These are phyloP conservation scores for Penicillium paradoxum DNA, from an alignment of 495 filamentous ascomycete genomes.

Conservation along the genomic window DNA sequence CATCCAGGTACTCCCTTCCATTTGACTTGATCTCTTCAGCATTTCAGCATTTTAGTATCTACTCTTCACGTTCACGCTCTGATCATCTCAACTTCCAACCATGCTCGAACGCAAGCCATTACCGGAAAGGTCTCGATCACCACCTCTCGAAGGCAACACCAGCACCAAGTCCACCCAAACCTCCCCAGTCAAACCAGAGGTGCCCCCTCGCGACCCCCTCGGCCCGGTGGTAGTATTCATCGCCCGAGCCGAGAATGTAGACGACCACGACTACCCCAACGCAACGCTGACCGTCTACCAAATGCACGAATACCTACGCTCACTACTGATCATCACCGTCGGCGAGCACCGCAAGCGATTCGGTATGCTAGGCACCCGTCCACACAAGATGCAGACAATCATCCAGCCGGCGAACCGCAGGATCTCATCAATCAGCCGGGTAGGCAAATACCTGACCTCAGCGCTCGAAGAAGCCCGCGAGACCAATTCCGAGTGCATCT, in stretches of 20 bases:
- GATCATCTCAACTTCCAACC: not conserved
- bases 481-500: not conserved
- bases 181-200: not conserved
- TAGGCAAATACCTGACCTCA: not conserved
- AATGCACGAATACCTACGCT: slow-evolving; percentile 5
- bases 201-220: too few relatives aligned
- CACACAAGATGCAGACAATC: slow-evolving; percentile 2
- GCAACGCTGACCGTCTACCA: not conserved
- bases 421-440: not conserved
- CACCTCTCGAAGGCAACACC: not conserved
- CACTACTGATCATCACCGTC: not conserved
- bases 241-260: not conserved
- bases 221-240: slow-evolving; percentile 3
- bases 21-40: not conserved
- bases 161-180: not conserved
- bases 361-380: not conserved
- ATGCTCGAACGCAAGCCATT: not conserved
- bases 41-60: too few relatives aligned
- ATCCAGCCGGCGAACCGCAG: not conserved
- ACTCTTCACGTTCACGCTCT: not conserved
- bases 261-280: not conserved
- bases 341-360: slow-evolving; percentile 4
- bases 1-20: too few relatives aligned
- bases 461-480: slow-evolving; percentile 1
- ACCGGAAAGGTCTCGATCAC: not conserved